These are phyloP conservation scores for Lyophyllum semitale DNA, from an alignment of 768 basidiomycete genomes.

Conservation along the genomic window DNA sequence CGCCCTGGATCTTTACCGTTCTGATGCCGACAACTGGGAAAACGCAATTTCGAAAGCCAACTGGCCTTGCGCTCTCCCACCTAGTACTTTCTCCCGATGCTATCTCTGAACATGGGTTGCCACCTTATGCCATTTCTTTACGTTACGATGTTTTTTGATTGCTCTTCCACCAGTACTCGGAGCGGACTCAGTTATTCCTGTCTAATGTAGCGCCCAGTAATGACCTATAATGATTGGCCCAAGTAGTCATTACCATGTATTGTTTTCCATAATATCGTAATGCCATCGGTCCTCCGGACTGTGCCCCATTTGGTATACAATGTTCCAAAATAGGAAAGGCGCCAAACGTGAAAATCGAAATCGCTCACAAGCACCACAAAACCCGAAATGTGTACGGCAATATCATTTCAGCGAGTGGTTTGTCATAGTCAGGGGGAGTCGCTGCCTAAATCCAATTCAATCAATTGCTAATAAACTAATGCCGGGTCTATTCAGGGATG, in stretches of 20 bases:
- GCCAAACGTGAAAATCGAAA: neutral
- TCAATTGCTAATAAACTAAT: conserved; percentile 29
- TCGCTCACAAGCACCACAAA: too few species aligned
- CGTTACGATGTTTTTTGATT: conserved; percentile 4
- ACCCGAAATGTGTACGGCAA: neutral
- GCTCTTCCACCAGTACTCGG: neutral
- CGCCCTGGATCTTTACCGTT: conserved; percentile 54
- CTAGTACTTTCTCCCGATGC: conserved; percentile 79
- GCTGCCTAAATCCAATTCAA: conserved; percentile 1
- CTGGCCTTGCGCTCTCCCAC: conserved; percentile 79
- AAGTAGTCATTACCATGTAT: conserved; percentile 1
- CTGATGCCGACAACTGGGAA: conserved; percentile 71
- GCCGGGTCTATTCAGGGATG: conserved; percentile 42
- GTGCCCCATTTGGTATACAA: conserved; percentile 2
- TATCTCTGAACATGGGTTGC: conserved; percentile 47
- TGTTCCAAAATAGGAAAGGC: conserved; percentile 7
- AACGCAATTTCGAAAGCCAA: conserved; percentile 53
- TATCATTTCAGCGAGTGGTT: neutral
- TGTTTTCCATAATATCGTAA: conserved; percentile 6
- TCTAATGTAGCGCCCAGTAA: conserved; percentile 5
- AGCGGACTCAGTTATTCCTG: neutral
- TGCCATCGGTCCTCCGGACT: neutral
- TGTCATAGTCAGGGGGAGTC: neutral
- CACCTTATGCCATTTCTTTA: neutral
- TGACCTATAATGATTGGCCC: conserved; percentile 2